Evolutionary conservation across 164 flowering plant species (phyloP), one percentile per base, ranked within the genome.

Genomic region (Warburgia ugandensis): DNA sequence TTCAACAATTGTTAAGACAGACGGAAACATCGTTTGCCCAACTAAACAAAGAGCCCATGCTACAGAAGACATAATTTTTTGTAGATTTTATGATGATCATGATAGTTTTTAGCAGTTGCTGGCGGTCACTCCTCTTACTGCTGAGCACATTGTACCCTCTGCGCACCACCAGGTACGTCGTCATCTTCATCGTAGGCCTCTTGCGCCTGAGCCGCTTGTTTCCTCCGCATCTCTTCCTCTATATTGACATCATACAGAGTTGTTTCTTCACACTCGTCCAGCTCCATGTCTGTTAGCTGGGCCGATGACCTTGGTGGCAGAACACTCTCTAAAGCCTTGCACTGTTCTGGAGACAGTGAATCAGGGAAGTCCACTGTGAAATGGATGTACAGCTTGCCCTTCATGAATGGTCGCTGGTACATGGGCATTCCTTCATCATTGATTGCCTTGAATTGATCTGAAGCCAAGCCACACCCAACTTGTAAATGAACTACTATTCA

Each of bases 401-500:
- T 82, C 91, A 84, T 88, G 76, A 84, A 88, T 1, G 94, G 83
- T 65, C 84, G 74, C 73, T 73, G 77, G 67, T 88, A 83, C 48
- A 77, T 58, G 5, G 96, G 96, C 96, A 88, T 84, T 0, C 96
- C 96, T 65, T 88, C 96, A n/a, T 88, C 94, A 44, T 84, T 74
- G 14, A 88, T 74, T 4, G 83, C 94, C 84, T 88, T 88, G 75
- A 48, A 82, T 48, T 72, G 70, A 69, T 80, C 94, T 87, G 56
- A n/a, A n/a, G n/a, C n/a, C n/a, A n/a, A n/a, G n/a, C n/a, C n/a
- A n/a, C n/a, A n/a, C n/a, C n/a, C n/a, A n/a, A n/a, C n/a, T n/a
- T n/a, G n/a, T n/a, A n/a, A n/a, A n/a, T n/a, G n/a, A n/a, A n/a
- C n/a, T n/a, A n/a, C n/a, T n/a, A n/a, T n/a, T n/a, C n/a, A n/a